A percentile compares a stretch with the other conserved stretches of the same genome.
Conservation (phyloP, 2,329 filamentous ascomycete genomes). For the Elsinoe arachidis region DNA sequence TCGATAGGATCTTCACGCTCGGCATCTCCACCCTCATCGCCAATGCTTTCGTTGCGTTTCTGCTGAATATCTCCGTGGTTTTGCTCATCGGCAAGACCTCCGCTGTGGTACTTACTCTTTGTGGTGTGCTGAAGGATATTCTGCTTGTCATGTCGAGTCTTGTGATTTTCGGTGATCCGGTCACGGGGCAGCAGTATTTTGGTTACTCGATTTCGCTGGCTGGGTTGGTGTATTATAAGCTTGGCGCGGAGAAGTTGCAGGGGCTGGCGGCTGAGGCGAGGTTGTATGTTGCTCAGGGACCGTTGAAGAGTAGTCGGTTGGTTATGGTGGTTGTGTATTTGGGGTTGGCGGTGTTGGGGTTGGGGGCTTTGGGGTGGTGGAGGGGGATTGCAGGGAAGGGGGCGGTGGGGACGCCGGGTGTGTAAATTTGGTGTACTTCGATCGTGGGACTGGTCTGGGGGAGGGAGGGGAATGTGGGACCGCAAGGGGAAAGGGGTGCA, state of each 20-base stretch:
- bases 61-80: conserved; percentile 77
- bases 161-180: conserved; percentile 70
- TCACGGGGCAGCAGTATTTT: conserved; percentile 69
- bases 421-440: background rate
- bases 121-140: conserved; percentile 81
- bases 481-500: background rate
- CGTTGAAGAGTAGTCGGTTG: background rate
- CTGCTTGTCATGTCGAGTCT: conserved; percentile 72
- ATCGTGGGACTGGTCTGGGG: too few species aligned
- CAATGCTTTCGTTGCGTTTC: conserved; percentile 70
- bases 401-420: background rate
- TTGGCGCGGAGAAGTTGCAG: conserved; percentile 74
- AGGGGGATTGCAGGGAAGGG: background rate
- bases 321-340: background rate
- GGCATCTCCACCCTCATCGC: conserved; percentile 63
- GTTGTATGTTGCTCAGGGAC: background rate
- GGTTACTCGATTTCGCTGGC: conserved; percentile 72
- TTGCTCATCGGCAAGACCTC: conserved; percentile 87
- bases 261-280: conserved; percentile 24
- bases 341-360: background rate
- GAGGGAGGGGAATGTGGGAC: too few species aligned
- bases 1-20: conserved; percentile 64
- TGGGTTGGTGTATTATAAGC: conserved; percentile 80
- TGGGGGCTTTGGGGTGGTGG: background rate
- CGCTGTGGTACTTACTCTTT: conserved; percentile 75